Conservation (phyloP, 1,139 yeast genomes). For the Magnusiomyces suaveolens region DNA sequence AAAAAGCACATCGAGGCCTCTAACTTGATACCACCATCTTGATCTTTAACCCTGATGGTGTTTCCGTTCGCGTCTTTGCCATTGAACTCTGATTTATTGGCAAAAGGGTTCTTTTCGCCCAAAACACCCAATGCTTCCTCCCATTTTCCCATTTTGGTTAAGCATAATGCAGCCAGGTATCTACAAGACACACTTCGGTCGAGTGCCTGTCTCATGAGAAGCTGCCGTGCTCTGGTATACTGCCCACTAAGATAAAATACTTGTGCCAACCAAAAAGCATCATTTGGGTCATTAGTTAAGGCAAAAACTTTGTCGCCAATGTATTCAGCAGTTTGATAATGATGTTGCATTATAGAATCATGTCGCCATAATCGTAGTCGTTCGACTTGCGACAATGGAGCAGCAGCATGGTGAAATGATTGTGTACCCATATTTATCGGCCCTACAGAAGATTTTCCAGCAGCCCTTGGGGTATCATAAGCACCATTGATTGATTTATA, state of each 20-base stretch:
- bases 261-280: slow-evolving; percentile 95
- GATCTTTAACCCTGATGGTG: slow-evolving; percentile 13
- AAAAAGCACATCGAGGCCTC: slow-evolving; percentile 83
- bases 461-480: slow-evolving; percentile 13
- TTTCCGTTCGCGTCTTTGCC: slow-evolving; percentile 14
- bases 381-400: slow-evolving; percentile 63
- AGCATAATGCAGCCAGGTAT: slow-evolving; percentile 69
- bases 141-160: slow-evolving; percentile 65
- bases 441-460: not conserved
- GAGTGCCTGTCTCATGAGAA: slow-evolving; percentile 37
- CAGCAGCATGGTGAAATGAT: slow-evolving; percentile 5
- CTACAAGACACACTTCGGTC: slow-evolving; percentile 61
- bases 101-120: slow-evolving; percentile 74
- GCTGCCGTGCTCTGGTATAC: slow-evolving; percentile 66
- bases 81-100: slow-evolving; percentile 3
- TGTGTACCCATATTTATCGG: not conserved
- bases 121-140: slow-evolving; percentile 84
- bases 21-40: slow-evolving; percentile 36
- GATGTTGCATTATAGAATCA: slow-evolving; percentile 89
- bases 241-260: slow-evolving; percentile 69
- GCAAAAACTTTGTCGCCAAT: slow-evolving; percentile 86
- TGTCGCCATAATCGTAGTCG: slow-evolving; percentile 85
- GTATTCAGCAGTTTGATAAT: slow-evolving; percentile 79
- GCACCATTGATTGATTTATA: not conserved
- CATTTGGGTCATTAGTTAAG: slow-evolving; percentile 73